Conservation (phyloP, 371 early-diverging fungal genomes). For the Dentiscutata heterogama region DNA sequence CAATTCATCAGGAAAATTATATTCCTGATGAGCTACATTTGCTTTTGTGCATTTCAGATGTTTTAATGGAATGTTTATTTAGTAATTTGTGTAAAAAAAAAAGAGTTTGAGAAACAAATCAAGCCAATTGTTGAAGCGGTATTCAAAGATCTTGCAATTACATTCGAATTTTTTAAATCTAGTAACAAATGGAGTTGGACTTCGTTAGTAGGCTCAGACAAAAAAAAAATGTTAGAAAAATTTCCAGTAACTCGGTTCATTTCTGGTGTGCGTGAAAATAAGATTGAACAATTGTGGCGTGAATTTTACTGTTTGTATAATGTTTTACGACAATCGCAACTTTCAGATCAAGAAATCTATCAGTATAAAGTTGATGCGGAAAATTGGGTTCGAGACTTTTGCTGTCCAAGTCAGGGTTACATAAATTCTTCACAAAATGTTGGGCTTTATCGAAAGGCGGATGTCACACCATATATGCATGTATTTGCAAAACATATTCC, state of each 20-base stretch:
- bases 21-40: conserved; percentile 3
- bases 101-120: background rate
- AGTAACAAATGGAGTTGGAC: background rate
- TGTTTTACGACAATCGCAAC: background rate
- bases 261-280: background rate
- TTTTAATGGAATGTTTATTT: conserved; percentile 14
- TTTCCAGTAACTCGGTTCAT: background rate
- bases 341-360: background rate
- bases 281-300: background rate
- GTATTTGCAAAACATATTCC: background rate
- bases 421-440: background rate
- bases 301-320: conserved; percentile 21
- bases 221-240: too few species aligned
- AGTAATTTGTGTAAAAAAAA: background rate
- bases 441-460: background rate
- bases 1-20: conserved; percentile 2
- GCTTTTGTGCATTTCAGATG: background rate
- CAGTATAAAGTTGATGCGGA: background rate
- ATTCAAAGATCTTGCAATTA: background rate
- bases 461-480: conserved; percentile 5
- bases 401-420: background rate
- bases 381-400: background rate
- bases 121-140: background rate
- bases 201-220: background rate
- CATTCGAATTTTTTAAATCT: background rate